These are phyloP conservation scores for Violaceomyces palustris DNA, from an alignment of 1,284 basidiomycete species.

Conservation along the genomic window DNA sequence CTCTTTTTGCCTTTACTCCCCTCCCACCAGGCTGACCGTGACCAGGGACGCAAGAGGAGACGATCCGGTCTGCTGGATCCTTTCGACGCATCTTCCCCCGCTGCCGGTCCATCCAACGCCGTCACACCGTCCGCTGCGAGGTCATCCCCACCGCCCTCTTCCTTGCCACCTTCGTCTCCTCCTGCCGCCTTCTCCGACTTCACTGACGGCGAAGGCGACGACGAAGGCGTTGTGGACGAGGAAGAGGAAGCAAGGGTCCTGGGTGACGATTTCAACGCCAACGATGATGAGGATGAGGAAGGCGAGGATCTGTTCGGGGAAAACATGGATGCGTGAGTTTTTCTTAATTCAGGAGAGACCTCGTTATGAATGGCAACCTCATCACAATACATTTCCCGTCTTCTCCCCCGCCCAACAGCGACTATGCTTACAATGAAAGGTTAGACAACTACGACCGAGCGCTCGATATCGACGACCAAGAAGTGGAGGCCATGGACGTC, in stretches of 20 bases:
- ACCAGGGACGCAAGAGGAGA: slow-evolving; percentile 30
- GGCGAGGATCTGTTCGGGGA: slow-evolving; percentile 92
- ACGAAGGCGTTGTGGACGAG: slow-evolving; percentile 41
- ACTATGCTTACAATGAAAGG: slow-evolving; percentile 75
- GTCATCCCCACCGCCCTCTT: slow-evolving; percentile 43
- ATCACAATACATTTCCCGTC: too few relatives aligned
- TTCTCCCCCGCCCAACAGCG: slow-evolving; percentile 61
- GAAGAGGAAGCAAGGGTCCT: slow-evolving; percentile 37
- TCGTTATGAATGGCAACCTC: not conserved
- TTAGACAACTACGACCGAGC: slow-evolving; percentile 83
- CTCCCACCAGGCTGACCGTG: slow-evolving; percentile 9
- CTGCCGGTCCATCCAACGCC: slow-evolving; percentile 23
- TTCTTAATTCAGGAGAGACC: slow-evolving; percentile 2
- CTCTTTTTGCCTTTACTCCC: not conserved
- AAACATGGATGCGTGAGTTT: slow-evolving; percentile 65
- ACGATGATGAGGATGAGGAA: slow-evolving; percentile 64
- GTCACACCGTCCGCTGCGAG: slow-evolving; percentile 20
- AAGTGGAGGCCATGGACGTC: slow-evolving; percentile 68
- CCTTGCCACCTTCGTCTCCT: slow-evolving; percentile 46
- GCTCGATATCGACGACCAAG: slow-evolving; percentile 75
- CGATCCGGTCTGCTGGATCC: slow-evolving; percentile 19
- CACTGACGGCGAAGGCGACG: slow-evolving; percentile 38
- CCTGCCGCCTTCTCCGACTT: slow-evolving; percentile 46
- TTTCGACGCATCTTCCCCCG: slow-evolving; percentile 23
- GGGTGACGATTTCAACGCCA: slow-evolving; percentile 60